phyloP scores from a whole-genome alignment of 1,284 basidiomycete species.

The Lignosus rhinocerotis region DNA sequence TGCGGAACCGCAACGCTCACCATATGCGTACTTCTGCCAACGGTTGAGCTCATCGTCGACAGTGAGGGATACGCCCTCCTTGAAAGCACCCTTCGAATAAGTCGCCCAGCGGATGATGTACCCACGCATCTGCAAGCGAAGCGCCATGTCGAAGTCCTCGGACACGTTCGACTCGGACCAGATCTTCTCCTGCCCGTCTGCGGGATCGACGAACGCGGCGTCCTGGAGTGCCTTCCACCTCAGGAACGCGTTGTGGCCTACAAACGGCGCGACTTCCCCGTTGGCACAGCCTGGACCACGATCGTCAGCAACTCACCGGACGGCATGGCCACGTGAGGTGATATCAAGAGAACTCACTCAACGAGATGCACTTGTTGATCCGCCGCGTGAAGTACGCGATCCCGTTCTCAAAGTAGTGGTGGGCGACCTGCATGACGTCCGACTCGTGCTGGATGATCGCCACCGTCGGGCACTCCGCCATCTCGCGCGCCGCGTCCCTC shows the following conservation, averaged over 20 bases:
- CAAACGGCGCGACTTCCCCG: slow-evolving; percentile 57
- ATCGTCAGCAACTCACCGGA: not conserved
- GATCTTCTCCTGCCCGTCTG: slow-evolving; percentile 48
- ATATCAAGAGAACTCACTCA: not conserved
- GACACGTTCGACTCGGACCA: slow-evolving; percentile 61
- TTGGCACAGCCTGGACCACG: slow-evolving; percentile 40
- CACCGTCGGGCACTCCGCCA: too few species aligned
- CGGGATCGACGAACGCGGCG: slow-evolving; percentile 45
- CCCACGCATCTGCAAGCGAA: slow-evolving; percentile 48
- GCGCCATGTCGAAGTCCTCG: slow-evolving; percentile 61
- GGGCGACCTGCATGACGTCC: too few species aligned
- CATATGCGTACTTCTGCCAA: slow-evolving; percentile 62
- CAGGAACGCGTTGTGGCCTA: slow-evolving; percentile 63
- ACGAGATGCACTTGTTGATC: too few species aligned
- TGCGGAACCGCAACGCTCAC: slow-evolving; percentile 22
- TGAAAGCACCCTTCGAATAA: slow-evolving; percentile 54
- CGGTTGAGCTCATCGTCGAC: slow-evolving; percentile 54
- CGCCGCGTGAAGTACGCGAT: too few species aligned
- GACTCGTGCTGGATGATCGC: too few species aligned
- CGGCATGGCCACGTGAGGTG: not conserved
- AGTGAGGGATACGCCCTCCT: slow-evolving; percentile 60
- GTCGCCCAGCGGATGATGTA: slow-evolving; percentile 59
- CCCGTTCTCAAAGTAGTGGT: too few species aligned
- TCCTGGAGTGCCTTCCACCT: slow-evolving; percentile 60
- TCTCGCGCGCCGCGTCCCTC: too few species aligned